Evolutionary conservation across 345 rosid species (phyloP), one percentile per base, ranked within the genome.

Genomic region (Limnanthes douglasii): DNA sequence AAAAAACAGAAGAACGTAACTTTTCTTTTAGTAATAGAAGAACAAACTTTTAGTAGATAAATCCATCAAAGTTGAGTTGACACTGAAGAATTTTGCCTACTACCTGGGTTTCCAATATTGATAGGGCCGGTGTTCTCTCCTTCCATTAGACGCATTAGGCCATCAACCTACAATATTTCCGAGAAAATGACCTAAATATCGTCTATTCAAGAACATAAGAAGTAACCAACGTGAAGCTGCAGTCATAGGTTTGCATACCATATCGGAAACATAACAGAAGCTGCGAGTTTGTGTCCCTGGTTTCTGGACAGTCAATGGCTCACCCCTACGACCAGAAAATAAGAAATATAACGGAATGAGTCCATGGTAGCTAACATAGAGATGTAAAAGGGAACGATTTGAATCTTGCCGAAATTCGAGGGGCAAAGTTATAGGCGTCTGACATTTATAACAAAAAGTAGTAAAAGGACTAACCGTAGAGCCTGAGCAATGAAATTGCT

Each of bases 401-500:
- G n/a, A n/a, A n/a, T n/a, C n/a, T n/a, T n/a, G n/a, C n/a, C n/a
- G n/a, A n/a, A n/a, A n/a, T n/a, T n/a, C n/a, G n/a, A n/a, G n/a
- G n/a, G n/a, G n/a, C n/a, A n/a, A n/a, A n/a, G n/a, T n/a, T n/a
- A n/a, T n/a, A n/a, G n/a, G n/a, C n/a, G n/a, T n/a, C n/a, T n/a
- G n/a, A n/a, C n/a, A n/a, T n/a, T n/a, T n/a, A n/a, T n/a, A n/a
- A n/a, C n/a, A n/a, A n/a, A n/a, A n/a, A n/a, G n/a, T n/a, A n/a
- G n/a, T n/a, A n/a, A n/a, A n/a, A n/a, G n/a, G n/a, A n/a, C n/a
- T 39, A 52, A 88, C 97, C 95, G 82, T 36, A 78, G 40, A 53
- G 97, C 95, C 52, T 88, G 97, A 53, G 97, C 95, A 9, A 88
- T 73, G 70, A 86, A 86, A 61, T 86, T 86, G 57, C 97, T 86